These are phyloP conservation scores for Metschnikowia aberdeeniae DNA, from an alignment of 805 yeast genomes.

Conservation along the genomic window DNA sequence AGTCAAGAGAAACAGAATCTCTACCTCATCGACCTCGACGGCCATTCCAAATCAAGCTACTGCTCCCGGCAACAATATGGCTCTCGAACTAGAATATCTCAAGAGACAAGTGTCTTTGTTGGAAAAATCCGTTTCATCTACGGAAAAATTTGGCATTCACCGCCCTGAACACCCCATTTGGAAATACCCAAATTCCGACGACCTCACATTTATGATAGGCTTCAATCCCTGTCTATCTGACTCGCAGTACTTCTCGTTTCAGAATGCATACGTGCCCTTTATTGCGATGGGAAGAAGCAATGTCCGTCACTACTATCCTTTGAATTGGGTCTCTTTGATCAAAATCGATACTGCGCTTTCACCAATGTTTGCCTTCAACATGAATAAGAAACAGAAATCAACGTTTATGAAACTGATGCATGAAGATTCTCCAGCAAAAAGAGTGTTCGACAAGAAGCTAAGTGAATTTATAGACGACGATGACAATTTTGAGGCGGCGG, in stretches of 20 bases:
- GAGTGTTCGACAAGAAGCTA: conserved; percentile 11
- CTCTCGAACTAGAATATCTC: conserved; percentile 18
- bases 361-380: conserved; percentile 17
- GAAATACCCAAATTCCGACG: conserved; percentile 3
- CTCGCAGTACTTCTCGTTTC: conserved; percentile 33
- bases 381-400: neutral
- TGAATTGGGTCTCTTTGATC: conserved; percentile 16
- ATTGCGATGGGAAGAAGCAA: conserved; percentile 5
- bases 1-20: neutral
- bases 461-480: conserved; percentile 9
- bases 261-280: conserved; percentile 23
- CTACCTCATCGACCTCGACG: neutral
- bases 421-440: conserved; percentile 9
- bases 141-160: neutral
- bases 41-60: neutral
- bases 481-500: conserved; percentile 6
- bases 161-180: conserved; percentile 5
- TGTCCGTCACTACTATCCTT: conserved; percentile 14
- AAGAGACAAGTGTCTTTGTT: conserved; percentile 18
- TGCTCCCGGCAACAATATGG: conserved; percentile 8
- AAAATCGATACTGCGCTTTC: conserved; percentile 16
- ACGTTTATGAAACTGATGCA: neutral
- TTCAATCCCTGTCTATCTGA: conserved; percentile 16
- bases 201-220: conserved; percentile 8
- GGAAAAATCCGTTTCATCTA: conserved; percentile 16